Percentiles rank a stretch among this genome's conserved stretches.
phyloP scores from a whole-genome alignment of 306 rosid genomes.

The Prunus mira region DNA sequence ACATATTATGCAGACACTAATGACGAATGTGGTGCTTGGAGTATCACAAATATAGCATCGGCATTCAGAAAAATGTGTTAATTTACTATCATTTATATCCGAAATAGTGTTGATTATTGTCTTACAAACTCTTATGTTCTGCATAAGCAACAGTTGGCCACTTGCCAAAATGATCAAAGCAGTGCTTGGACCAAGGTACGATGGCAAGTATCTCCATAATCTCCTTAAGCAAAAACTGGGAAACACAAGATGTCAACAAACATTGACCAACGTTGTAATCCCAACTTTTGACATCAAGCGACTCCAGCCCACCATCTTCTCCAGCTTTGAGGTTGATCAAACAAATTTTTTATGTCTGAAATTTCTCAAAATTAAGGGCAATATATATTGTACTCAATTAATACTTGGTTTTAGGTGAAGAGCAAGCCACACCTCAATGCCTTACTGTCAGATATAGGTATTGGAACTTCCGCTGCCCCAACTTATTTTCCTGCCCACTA shows the following conservation, averaged over 20 bases:
- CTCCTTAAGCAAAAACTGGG: constrained; percentile 49
- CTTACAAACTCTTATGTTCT: too few species aligned
- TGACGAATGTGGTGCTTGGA: too few species aligned
- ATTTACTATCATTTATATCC: too few species aligned
- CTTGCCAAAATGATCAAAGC: constrained; percentile 22
- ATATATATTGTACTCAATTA: too few species aligned
- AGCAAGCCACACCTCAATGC: constrained; percentile 23
- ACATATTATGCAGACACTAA: too few species aligned
- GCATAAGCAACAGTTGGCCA: constrained; percentile 15
- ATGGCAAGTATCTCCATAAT: constrained; percentile 55
- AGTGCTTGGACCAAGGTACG: constrained; percentile 59
- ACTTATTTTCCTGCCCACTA: constrained; percentile 57
- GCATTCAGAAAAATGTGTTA: too few species aligned
- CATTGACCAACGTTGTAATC: constrained; percentile 54
- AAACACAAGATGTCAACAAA: constrained; percentile 38
- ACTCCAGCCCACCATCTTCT: constrained; percentile 51
- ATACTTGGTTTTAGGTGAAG: background rate
- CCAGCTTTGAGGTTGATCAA: constrained; percentile 36
- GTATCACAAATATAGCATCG: too few species aligned
- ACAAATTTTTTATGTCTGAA: too few species aligned
- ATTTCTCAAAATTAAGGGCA: too few species aligned
- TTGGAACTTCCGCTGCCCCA: constrained; percentile 60
- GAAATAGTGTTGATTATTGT: too few species aligned
- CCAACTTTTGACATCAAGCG: constrained; percentile 48
- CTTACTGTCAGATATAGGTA: constrained; percentile 44